phyloP scores from a whole-genome alignment of 192 early-diverging fungal genomes.

The Coemansia sp. region DNA sequence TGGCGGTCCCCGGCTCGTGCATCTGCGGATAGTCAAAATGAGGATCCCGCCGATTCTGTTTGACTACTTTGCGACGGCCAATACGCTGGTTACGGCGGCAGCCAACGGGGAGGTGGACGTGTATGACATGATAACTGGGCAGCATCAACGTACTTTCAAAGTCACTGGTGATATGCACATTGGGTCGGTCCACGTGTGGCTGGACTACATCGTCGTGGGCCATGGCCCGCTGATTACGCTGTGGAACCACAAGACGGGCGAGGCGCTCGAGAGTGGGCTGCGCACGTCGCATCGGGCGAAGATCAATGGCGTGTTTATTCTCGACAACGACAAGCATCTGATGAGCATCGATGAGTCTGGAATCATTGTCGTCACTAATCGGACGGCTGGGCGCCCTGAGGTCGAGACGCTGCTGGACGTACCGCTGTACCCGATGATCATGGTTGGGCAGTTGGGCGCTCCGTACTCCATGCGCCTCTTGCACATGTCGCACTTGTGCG shows the following conservation, averaged over 20 bases:
- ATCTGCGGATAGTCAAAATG: conserved; percentile 18
- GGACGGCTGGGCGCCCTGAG: conserved; percentile 7
- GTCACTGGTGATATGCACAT: conserved; percentile 15
- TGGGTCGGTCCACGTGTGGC: conserved; percentile 43
- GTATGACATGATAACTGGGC: conserved; percentile 32
- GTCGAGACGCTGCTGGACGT: conserved; percentile 45
- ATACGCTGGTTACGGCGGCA: conserved; percentile 29
- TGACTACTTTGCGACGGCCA: conserved; percentile 38
- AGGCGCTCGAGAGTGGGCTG: conserved; percentile 28
- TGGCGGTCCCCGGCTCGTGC: conserved; percentile 5
- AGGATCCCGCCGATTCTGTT: conserved; percentile 28
- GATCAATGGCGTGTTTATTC: conserved; percentile 48
- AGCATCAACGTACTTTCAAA: conserved; percentile 19
- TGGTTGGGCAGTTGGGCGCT: conserved; percentile 44
- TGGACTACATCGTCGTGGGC: conserved; percentile 46
- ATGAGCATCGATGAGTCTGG: conserved; percentile 45
- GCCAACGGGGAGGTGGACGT: conserved; percentile 31
- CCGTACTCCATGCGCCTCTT: conserved; percentile 56
- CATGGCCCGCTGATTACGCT: conserved; percentile 39
- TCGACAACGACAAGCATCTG: conserved; percentile 51
- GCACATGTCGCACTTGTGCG: conserved; percentile 55
- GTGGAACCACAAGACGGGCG: conserved; percentile 53
- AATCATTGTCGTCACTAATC: conserved; percentile 41
- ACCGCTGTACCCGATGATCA: conserved; percentile 49
- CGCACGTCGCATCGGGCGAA: conserved; percentile 33